Evolutionary conservation across 768 basidiomycete genomes (phyloP), one percentile per base, ranked within the genome.

Genomic region (Tylopilus sp.): DNA sequence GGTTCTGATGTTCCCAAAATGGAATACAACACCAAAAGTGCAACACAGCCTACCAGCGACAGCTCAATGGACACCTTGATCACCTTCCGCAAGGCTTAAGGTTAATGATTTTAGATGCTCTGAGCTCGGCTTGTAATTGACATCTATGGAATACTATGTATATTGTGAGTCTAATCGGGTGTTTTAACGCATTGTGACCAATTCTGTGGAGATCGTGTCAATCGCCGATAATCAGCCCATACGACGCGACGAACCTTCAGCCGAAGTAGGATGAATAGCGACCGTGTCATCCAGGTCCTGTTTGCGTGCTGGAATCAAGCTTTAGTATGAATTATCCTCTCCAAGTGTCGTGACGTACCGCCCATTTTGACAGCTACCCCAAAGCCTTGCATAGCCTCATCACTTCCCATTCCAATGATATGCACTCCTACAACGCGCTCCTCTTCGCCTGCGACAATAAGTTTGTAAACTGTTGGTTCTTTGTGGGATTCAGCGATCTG

Each of bases 341-440:
- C 13, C 12, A 7, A 2, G 21, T 35, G 38, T 46, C 7, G 9
- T 30, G 10, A 69, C 77, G 11, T 60, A 80, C 77, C 79, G 20
- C 89, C 89, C 95, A 98, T 95, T 76, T 98, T 98, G 60, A 99
- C 77, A 12, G 97, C 97, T n/a, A 98, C 92, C 2, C 75, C 91
- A 70, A 97, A 98, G 56, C 95, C 95, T 77, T 99, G 97, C 72
- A 95, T 72, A 59, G 88, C 81, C 72, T 99, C 97, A 66, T 99
- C 97, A 62, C 87, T 89, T 39, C 97, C 97, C 55, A 77, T 64
- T 7, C 97, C 97, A 51, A 98, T 83, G 57, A 98, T 82, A 71
- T 98, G 97, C 40, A 98, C 73, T 11, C 97, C 97, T n/a, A 98
- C 92, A 36, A 99, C 87, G 62, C 88, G 89, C 69, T 98, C 94